Base-by-base conservation (phyloP, 2,329 filamentous ascomycete species). In the Neopestalotiopsis sp. region DNA sequence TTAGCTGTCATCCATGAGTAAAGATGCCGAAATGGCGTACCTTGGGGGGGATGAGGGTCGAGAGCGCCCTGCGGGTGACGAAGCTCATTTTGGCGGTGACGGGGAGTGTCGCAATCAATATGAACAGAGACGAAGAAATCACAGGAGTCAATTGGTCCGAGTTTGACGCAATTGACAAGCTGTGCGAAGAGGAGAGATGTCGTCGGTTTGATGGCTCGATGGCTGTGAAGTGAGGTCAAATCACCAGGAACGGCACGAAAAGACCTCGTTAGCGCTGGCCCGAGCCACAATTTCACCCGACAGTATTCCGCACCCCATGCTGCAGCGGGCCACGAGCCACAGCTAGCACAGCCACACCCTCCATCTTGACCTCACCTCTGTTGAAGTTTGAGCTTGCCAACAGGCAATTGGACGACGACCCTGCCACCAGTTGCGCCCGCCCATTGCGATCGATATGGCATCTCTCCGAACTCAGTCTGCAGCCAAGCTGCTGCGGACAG, bases 1-100 rank as follows among this genome's bases (percentile, higher is more conserved):
- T 42, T 28, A 59, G 65, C 20, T n/a, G 32, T 20, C 14, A 20
- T 20, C 32, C n/a, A 12, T 12, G 40, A 58, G 49, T n/a, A 4
- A 38, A 40, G 12, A 3, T 34, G 61, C 42, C 32, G 30, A 20
- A 28, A 59, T 14, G 38, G 76, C 76, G 65, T 63, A 97, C 95
- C 94, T 99, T 99, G 81, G 97, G 96, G 78, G 97, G 97, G 79
- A 99, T 98, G 84, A 99, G 92, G 88, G 97, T 97, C 82, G 96
- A 98, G 81, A 98, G 92, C 89, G 90, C 93, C 86, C 95, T 91
- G 85, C 93, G 93, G 80, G 91, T 90, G 80, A 97, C 89, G 90
- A 91, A 96, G 89, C 94, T 97, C 95, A 97, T 98, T 85, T 86
- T 94, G 88, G 82, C 79, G 78, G 78, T 74, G 52, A n/a, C 45